These are phyloP conservation scores for Cyclotella atomus DNA, from an alignment of 108 stramenopile species.

Conservation along the genomic window DNA sequence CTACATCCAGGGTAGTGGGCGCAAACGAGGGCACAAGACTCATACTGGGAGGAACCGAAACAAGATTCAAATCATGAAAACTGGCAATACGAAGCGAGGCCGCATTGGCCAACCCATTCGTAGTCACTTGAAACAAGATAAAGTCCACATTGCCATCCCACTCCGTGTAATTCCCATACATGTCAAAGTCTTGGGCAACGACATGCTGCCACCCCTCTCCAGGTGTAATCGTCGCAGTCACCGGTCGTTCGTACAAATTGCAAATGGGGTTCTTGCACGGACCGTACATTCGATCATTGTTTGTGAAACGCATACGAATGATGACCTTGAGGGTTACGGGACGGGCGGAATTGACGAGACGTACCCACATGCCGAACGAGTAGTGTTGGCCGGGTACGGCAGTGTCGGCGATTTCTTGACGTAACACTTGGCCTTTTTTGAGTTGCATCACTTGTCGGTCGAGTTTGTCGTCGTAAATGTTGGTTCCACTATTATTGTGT, in stretches of 20 bases:
- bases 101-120: slow-evolving; percentile 10
- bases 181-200: slow-evolving; percentile 19
- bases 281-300: slow-evolving; percentile 28
- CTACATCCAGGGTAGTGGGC: slow-evolving; percentile 25
- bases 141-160: slow-evolving; percentile 32
- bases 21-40: slow-evolving; percentile 9
- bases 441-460: slow-evolving; percentile 21
- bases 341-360: slow-evolving; percentile 1
- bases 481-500: neutral
- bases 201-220: slow-evolving; percentile 31
- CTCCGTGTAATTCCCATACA: slow-evolving; percentile 40
- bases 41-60: slow-evolving; percentile 19
- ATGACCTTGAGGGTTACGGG: slow-evolving; percentile 12
- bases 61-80: slow-evolving; percentile 17
- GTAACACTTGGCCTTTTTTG: slow-evolving; percentile 16
- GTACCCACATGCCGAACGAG: slow-evolving; percentile 17
- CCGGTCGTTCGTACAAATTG: slow-evolving; percentile 22
- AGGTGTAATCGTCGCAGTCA: slow-evolving; percentile 2
- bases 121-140: slow-evolving; percentile 25
- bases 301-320: slow-evolving; percentile 30
- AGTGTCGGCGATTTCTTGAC: slow-evolving; percentile 17
- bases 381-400: slow-evolving; percentile 23
- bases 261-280: slow-evolving; percentile 21
- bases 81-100: slow-evolving; percentile 20
- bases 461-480: slow-evolving; percentile 1